A percentile compares a stretch with the other conserved stretches of the same genome.
phyloP scores from a whole-genome alignment of 2,329 filamentous ascomycete species.

The Paraphaeosphaeria minitans region DNA sequence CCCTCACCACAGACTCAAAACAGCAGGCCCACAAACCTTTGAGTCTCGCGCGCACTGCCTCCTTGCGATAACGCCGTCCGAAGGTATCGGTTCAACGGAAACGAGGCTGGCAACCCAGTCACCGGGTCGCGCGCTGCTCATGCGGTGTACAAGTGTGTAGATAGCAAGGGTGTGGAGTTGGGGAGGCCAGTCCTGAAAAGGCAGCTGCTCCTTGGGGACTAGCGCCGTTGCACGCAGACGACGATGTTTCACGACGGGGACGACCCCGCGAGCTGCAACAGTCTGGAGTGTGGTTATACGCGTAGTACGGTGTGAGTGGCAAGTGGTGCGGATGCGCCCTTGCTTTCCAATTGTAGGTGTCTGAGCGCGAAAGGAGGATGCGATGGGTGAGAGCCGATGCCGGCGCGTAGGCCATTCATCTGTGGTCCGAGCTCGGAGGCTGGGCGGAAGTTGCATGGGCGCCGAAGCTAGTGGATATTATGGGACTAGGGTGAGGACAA shows the following conservation, averaged over 20 bases:
- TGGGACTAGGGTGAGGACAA: too few relatives aligned
- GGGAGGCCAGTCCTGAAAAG: slow-evolving; percentile 6
- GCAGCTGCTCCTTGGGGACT: slow-evolving; percentile 18
- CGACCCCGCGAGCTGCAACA: slow-evolving; percentile 22
- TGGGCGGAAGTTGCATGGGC: slow-evolving; percentile 13
- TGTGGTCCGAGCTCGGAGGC: slow-evolving; percentile 29
- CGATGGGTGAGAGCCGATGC: slow-evolving; percentile 1
- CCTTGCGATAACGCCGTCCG: background rate
- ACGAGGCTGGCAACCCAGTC: background rate
- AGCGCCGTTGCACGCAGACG: slow-evolving; percentile 17
- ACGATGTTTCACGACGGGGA: slow-evolving; percentile 9
- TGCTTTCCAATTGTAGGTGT: background rate
- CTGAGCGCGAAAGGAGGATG: background rate
- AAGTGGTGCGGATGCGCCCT: slow-evolving; percentile 2
- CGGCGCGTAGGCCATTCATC: slow-evolving; percentile 28
- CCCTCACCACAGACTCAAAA: background rate
- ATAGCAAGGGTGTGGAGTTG: slow-evolving; percentile 17
- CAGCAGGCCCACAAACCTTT: background rate
- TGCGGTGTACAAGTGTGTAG: slow-evolving; percentile 18
- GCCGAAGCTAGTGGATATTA: background rate
- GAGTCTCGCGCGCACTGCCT: background rate
- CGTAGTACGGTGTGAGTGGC: background rate
- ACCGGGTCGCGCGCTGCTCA: slow-evolving; percentile 1
- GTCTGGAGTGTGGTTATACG: slow-evolving; percentile 12
- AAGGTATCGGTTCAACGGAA: background rate